Evolutionary conservation across 768 basidiomycete genomes (phyloP).

Genomic region (Leccinum fibrillosum): DNA sequence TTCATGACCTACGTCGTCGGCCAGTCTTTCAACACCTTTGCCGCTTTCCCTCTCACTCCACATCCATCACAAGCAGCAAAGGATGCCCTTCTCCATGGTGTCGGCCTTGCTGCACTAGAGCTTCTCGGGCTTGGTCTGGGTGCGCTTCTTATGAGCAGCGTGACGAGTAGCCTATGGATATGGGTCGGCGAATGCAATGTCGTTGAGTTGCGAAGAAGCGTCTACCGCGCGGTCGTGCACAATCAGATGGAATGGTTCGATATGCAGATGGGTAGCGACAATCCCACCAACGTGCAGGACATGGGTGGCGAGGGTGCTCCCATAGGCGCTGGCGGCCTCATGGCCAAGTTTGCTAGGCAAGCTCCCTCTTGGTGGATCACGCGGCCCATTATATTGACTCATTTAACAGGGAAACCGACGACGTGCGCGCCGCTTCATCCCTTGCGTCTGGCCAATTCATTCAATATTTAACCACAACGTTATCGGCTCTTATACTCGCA

Average conservation of each 20-base stretch:
- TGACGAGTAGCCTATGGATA: constrained; percentile 82
- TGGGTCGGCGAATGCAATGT: constrained; percentile 82
- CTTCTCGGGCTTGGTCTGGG: constrained; percentile 64
- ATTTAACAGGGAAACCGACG: neutral
- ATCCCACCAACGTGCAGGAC: constrained; percentile 36
- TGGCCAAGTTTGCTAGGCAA: constrained; percentile 89
- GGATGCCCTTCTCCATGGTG: constrained; percentile 48
- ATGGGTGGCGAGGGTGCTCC: constrained; percentile 42
- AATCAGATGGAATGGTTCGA: constrained; percentile 94
- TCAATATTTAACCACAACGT: too few species aligned
- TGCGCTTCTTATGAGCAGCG: constrained; percentile 66
- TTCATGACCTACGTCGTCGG: constrained; percentile 86
- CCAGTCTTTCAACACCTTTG: constrained; percentile 70
- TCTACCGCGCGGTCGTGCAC: constrained; percentile 63
- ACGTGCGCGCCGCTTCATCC: too few species aligned
- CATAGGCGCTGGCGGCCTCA: constrained; percentile 83
- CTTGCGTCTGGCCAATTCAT: too few species aligned
- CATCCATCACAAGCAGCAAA: constrained; percentile 42
- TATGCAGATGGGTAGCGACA: constrained; percentile 62
- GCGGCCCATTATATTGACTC: constrained; percentile 3
- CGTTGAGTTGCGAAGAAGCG: constrained; percentile 57
- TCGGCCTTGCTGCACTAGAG: constrained; percentile 61
- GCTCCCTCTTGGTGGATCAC: neutral
- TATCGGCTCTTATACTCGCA: too few species aligned
- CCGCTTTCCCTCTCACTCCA: constrained; percentile 47